These are phyloP conservation scores for Xylaria sp. DNA, from an alignment of 2,329 filamentous ascomycete species.

Conservation along the genomic window DNA sequence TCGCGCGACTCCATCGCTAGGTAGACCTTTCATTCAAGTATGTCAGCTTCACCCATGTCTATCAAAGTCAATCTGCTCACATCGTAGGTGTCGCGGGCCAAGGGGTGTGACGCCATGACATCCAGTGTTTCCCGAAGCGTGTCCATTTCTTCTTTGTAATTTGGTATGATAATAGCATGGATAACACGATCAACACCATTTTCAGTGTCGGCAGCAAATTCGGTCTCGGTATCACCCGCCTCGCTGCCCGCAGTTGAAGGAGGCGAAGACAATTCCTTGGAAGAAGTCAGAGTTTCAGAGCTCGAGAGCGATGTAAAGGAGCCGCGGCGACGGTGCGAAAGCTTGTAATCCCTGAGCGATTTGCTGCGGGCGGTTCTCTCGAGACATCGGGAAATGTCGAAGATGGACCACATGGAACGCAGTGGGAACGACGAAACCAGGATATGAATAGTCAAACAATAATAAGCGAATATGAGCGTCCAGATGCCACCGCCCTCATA, in stretches of 20 bases:
- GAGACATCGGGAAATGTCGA: conserved; percentile 65
- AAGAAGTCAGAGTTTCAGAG: conserved; percentile 64
- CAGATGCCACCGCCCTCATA: conserved; percentile 59
- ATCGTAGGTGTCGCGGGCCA: conserved; percentile 73
- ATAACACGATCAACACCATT: conserved; percentile 61
- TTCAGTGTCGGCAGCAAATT: conserved; percentile 59
- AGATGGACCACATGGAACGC: conserved; percentile 70
- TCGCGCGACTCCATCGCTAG: conserved; percentile 80
- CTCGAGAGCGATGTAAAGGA: conserved; percentile 67
- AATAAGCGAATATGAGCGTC: conserved; percentile 70
- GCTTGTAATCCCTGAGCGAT: conserved; percentile 60
- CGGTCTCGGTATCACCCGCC: conserved; percentile 61
- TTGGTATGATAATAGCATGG: conserved; percentile 76
- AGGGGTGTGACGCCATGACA: conserved; percentile 74
- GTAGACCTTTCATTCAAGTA: conserved; percentile 64
- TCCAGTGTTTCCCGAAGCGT: conserved; percentile 75
- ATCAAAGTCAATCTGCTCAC: conserved; percentile 59
- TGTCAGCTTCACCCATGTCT: conserved; percentile 28
- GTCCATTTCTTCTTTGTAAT: conserved; percentile 78
- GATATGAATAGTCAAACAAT: conserved; percentile 72
- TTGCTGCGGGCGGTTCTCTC: conserved; percentile 58
- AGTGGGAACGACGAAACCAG: conserved; percentile 72
- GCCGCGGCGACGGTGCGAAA: conserved; percentile 60
- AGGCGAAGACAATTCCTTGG: conserved; percentile 52
- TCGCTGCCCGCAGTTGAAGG: conserved; percentile 62